Evolutionary conservation across 305 asterid species (phyloP).

Genomic region (Fraxinus angustifolia): DNA sequence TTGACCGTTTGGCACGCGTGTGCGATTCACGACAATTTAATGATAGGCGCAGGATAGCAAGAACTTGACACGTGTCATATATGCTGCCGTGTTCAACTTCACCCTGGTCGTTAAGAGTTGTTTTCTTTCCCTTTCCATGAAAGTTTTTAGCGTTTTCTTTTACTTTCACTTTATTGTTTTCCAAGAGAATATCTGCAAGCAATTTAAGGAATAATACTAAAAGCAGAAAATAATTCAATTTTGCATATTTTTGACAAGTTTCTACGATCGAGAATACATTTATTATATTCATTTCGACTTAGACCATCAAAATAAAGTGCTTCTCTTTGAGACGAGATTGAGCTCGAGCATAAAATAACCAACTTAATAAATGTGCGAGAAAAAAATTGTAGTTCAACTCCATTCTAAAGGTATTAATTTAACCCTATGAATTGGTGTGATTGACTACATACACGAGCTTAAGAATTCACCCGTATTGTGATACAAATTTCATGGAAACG

Average conservation of each 20-base stretch:
- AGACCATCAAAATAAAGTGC: background rate
- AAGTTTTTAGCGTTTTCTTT: background rate
- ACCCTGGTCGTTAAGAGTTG: background rate
- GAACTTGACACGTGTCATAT: background rate
- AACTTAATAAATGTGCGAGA: background rate
- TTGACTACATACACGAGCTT: no score
- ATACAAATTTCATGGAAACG: background rate
- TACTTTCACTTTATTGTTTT: background rate
- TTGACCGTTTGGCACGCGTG: slow-evolving; percentile 39
- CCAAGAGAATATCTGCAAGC: background rate
- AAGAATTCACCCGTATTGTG: background rate
- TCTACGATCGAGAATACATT: no score
- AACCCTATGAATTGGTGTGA: background rate
- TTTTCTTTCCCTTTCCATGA: background rate
- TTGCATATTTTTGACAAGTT: background rate
- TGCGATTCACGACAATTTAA: slow-evolving; percentile 30
- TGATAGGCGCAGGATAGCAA: slow-evolving; percentile 29
- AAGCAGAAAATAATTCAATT: background rate
- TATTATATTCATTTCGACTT: background rate
- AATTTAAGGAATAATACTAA: background rate
- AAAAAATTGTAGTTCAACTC: background rate
- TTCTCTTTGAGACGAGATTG: background rate
- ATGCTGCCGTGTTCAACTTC: background rate
- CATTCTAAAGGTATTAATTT: background rate
- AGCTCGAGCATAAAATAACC: background rate